Percentiles rank a stretch among this genome's conserved stretches.
phyloP scores from a whole-genome alignment of 768 basidiomycete species.

The Paxillus involutus region DNA sequence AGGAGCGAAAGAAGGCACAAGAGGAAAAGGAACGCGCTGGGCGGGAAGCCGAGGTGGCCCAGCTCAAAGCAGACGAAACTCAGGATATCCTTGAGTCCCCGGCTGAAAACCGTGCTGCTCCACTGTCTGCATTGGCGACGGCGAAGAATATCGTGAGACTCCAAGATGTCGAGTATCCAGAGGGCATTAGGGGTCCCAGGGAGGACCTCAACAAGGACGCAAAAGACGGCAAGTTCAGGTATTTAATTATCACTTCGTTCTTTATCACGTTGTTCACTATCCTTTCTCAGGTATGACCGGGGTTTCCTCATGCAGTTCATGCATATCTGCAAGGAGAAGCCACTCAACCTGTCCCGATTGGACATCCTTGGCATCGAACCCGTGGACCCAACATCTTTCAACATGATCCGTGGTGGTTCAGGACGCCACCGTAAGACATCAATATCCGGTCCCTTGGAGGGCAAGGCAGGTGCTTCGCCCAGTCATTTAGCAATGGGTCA shows the following conservation, averaged over 20 bases:
- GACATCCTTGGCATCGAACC: too few relatives aligned
- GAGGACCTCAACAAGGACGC: too few relatives aligned
- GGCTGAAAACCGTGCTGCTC: constrained; percentile 33
- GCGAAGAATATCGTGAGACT: constrained; percentile 88
- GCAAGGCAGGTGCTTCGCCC: constrained; percentile 31
- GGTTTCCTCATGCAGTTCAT: constrained; percentile 98
- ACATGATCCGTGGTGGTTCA: too few relatives aligned
- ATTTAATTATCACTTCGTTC: too few relatives aligned
- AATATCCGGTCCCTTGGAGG: constrained; percentile 23
- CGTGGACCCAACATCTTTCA: too few relatives aligned
- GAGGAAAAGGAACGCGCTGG: constrained; percentile 41
- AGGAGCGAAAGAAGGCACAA: too few relatives aligned
- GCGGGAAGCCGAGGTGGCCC: constrained; percentile 31
- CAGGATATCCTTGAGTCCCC: constrained; percentile 35
- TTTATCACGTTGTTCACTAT: too few relatives aligned
- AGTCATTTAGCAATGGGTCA: constrained; percentile 63
- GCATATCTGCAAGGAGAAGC: too few relatives aligned
- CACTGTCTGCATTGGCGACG: constrained; percentile 69
- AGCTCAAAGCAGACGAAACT: constrained; percentile 38
- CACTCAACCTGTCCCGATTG: too few relatives aligned
- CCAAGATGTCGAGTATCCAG: constrained; percentile 74
- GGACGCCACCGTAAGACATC: constrained; percentile 55
- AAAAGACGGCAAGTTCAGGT: too few relatives aligned
- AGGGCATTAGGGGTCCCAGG: constrained; percentile 77
- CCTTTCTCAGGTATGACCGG: too few relatives aligned